Percentiles rank a stretch among this genome's conserved stretches.
Conservation (phyloP, 2,329 filamentous ascomycete species). For the Pleoardoris graminearum region DNA sequence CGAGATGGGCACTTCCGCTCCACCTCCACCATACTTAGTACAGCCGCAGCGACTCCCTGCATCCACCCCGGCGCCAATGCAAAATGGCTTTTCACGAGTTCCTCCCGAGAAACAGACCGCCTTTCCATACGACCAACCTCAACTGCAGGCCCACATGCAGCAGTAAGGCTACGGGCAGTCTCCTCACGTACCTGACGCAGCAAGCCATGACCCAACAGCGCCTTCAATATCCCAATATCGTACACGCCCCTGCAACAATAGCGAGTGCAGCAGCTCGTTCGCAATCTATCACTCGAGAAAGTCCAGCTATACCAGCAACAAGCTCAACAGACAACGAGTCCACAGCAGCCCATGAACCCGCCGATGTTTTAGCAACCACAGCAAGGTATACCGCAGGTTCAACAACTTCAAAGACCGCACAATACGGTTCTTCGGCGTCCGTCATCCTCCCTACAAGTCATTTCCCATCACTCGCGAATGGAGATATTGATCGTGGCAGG, state of each 20-base stretch:
- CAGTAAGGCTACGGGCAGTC: slow-evolving; percentile 15
- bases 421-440: slow-evolving; percentile 33
- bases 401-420: slow-evolving; percentile 24
- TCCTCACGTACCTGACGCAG: slow-evolving; percentile 14
- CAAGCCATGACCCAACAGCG: slow-evolving; percentile 22
- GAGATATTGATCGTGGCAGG: slow-evolving; percentile 13
- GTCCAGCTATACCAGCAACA: slow-evolving; percentile 36
- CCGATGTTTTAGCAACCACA: slow-evolving; percentile 11
- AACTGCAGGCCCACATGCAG: slow-evolving; percentile 11
- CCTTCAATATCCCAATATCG: slow-evolving; percentile 26
- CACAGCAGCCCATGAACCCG: slow-evolving; percentile 8
- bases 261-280: slow-evolving; percentile 35
- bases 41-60: slow-evolving; percentile 22
- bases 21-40: slow-evolving; percentile 27
- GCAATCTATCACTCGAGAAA: slow-evolving; percentile 38
- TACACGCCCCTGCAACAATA: slow-evolving; percentile 34
- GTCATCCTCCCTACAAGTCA: slow-evolving; percentile 25
- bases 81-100: slow-evolving; percentile 17
- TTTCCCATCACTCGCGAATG: no score
- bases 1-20: slow-evolving; percentile 12
- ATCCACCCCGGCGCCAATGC: slow-evolving; percentile 19
- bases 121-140: slow-evolving; percentile 21
- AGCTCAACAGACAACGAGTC: slow-evolving; percentile 26
- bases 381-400: slow-evolving; percentile 15
- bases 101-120: slow-evolving; percentile 16